Evolutionary conservation across 1,284 basidiomycete species (phyloP).

Genomic region (Bothia castanella): DNA sequence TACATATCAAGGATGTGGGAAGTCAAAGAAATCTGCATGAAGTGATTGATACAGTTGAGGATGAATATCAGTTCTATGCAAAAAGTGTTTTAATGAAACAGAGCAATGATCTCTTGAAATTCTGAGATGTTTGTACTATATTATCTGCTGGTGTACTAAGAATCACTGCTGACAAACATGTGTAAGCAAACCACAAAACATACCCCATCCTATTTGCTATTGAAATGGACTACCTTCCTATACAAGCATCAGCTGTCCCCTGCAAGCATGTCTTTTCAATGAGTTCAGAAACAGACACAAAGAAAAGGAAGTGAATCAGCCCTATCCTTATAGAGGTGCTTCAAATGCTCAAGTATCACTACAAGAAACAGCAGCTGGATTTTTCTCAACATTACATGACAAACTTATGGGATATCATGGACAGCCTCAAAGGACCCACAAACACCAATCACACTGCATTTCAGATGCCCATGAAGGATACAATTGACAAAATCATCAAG

Average conservation of each 20-base stretch:
- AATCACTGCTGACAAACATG: not conserved
- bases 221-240: conserved; percentile 11
- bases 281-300: conserved; percentile 6
- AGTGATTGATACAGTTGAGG: not conserved
- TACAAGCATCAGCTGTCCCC: conserved; percentile 2
- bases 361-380: not conserved
- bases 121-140: not conserved
- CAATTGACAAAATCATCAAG: not conserved
- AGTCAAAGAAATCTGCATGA: not conserved
- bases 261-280: conserved; percentile 6
- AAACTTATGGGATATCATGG: not conserved
- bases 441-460: not conserved
- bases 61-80: not conserved
- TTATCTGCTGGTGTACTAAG: too few species aligned
- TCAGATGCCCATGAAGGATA: not conserved
- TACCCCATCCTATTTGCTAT: conserved; percentile 10
- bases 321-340: not conserved
- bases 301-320: conserved; percentile 1
- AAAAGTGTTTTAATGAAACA: not conserved
- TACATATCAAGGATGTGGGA: not conserved
- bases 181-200: not conserved
- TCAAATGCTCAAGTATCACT: not conserved
- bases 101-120: not conserved
- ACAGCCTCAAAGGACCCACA: not conserved
- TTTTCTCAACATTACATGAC: not conserved